These are phyloP conservation scores for Populus davidiana DNA, from an alignment of 345 rosid genomes.

Conservation along the genomic window DNA sequence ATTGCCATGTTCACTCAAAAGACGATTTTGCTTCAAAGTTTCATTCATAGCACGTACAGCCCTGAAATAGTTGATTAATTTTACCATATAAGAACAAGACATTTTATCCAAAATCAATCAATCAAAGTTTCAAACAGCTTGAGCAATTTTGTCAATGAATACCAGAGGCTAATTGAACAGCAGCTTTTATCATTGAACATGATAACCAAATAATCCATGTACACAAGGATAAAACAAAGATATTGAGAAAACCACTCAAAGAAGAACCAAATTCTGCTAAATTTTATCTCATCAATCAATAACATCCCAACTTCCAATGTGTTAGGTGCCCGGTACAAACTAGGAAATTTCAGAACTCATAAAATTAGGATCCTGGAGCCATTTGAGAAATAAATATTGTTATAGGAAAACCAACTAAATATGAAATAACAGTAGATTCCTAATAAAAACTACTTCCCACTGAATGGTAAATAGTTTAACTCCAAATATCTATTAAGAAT, in stretches of 20 bases:
- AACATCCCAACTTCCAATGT: background rate
- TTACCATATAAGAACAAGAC: background rate
- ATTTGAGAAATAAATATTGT: background rate
- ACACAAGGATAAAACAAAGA: background rate
- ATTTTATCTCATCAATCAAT: background rate
- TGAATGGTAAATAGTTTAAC: background rate
- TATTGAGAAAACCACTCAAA: background rate
- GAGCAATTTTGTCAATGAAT: background rate
- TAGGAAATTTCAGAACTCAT: background rate
- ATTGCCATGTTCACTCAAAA: constrained; percentile 52
- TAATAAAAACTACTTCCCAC: background rate
- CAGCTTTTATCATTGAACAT: background rate
- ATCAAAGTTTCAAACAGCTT: background rate
- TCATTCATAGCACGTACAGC: constrained; percentile 98
- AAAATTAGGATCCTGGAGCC: background rate
- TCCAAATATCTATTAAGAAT: background rate
- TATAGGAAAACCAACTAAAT: background rate
- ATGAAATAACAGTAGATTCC: background rate
- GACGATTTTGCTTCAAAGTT: constrained; percentile 87
- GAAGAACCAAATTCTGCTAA: background rate
- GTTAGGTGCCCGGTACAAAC: background rate
- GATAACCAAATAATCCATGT: background rate
- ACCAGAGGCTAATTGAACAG: background rate
- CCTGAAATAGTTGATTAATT: constrained; percentile 47
- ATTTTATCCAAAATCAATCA: constrained; percentile 1